Evolutionary conservation across 345 rosid genomes (phyloP).

Genomic region (Pistacia vera): DNA sequence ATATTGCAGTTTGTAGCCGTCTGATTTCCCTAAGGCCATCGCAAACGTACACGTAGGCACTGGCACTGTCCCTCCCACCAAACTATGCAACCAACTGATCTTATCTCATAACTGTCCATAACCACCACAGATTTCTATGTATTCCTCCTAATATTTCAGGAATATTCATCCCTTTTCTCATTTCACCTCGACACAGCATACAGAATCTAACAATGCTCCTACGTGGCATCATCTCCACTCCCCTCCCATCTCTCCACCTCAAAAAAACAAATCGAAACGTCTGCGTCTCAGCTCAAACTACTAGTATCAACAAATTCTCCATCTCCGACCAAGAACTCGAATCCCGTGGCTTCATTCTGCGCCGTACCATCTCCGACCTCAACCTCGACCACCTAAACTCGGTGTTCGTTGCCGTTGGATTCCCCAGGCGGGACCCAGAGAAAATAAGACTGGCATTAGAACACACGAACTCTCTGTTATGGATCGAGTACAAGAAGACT

Average conservation of each 20-base stretch:
- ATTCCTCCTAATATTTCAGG: background rate
- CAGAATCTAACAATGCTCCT: slow-evolving; percentile 41
- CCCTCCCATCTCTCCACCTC: slow-evolving; percentile 40
- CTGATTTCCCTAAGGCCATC: too few relatives aligned
- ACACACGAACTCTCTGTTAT: slow-evolving; percentile 68
- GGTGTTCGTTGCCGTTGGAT: slow-evolving; percentile 83
- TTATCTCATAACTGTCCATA: background rate
- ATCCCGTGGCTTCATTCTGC: slow-evolving; percentile 75
- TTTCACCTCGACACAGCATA: background rate
- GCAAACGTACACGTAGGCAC: background rate
- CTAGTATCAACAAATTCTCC: slow-evolving; percentile 39
- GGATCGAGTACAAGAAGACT: slow-evolving; percentile 66
- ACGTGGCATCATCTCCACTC: slow-evolving; percentile 54
- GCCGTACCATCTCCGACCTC: slow-evolving; percentile 56
- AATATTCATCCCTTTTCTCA: too few relatives aligned
- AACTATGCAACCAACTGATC: background rate
- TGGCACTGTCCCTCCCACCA: background rate
- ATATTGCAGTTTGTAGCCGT: too few relatives aligned
- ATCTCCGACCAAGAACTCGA: slow-evolving; percentile 67
- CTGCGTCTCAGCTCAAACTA: slow-evolving; percentile 16
- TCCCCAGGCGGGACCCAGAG: slow-evolving; percentile 80
- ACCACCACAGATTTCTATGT: background rate
- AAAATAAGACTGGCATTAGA: slow-evolving; percentile 70
- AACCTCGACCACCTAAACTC: slow-evolving; percentile 76
- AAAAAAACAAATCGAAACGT: slow-evolving; percentile 27